Percentiles rank a stretch among this genome's conserved stretches.
These are phyloP conservation scores for Pilaira anomala DNA, from an alignment of 192 early-diverging fungal species.

Conservation along the genomic window DNA sequence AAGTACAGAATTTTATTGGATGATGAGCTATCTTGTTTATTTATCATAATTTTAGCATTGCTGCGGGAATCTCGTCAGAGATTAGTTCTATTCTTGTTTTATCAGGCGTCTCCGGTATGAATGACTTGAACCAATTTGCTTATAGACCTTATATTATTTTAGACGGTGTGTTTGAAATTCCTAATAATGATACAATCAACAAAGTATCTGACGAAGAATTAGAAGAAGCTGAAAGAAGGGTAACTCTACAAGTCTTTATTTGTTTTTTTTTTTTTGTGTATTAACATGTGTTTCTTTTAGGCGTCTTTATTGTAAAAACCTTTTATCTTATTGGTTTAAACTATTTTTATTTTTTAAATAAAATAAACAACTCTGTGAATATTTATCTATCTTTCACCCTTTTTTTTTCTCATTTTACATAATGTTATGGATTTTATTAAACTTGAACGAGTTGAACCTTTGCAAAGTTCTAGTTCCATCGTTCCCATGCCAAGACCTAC, in stretches of 20 bases:
- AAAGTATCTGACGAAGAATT: conserved; percentile 20
- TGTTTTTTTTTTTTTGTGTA: neutral
- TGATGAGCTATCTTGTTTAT: neutral
- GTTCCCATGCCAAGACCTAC: too few relatives aligned
- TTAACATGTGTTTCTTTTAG: neutral
- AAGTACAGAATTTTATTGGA: neutral
- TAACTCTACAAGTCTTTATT: neutral
- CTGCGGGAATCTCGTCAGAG: conserved; percentile 54
- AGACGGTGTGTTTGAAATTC: conserved; percentile 46
- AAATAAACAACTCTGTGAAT: too few relatives aligned
- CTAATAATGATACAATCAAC: conserved; percentile 22
- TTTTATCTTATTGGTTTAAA: too few relatives aligned
- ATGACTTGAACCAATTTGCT: conserved; percentile 41
- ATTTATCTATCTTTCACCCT: too few relatives aligned
- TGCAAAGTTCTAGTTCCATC: too few relatives aligned
- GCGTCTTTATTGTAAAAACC: conserved; percentile 13
- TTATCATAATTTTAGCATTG: conserved; percentile 28
- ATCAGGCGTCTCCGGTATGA: conserved; percentile 47
- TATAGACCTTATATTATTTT: conserved; percentile 54
- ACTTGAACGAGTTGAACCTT: too few relatives aligned
- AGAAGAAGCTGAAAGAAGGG: conserved; percentile 28
- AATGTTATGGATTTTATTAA: too few relatives aligned
- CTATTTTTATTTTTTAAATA: too few relatives aligned
- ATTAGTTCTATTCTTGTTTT: conserved; percentile 58
- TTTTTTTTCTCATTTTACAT: too few relatives aligned